These are phyloP conservation scores for Fimicolochytrium jonesii DNA, from an alignment of 192 early-diverging fungal species.

Conservation along the genomic window DNA sequence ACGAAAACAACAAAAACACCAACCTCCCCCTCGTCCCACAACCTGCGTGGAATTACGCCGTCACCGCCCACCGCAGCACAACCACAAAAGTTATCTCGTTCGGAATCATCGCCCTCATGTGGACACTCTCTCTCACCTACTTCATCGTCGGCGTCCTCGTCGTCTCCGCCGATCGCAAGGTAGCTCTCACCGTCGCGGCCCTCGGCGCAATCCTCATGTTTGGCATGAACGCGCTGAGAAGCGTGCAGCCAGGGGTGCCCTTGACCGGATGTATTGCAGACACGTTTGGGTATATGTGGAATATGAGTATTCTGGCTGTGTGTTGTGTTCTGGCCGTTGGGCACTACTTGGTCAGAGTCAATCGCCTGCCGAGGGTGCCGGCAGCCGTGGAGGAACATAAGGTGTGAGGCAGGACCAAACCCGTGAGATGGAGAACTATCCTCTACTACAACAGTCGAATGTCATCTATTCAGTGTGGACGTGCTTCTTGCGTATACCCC, in stretches of 20 bases:
- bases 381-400: no score
- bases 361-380: background rate
- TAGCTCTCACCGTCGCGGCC: background rate
- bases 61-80: background rate
- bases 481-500: no score
- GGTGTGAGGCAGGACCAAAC: no score
- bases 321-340: background rate
- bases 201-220: constrained; percentile 4
- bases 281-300: constrained; percentile 5
- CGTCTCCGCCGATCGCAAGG: background rate
- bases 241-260: background rate
- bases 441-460: no score
- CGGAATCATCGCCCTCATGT: constrained; percentile 6
- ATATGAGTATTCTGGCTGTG: background rate
- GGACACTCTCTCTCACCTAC: background rate
- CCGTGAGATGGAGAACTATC: no score
- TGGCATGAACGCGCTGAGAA: background rate
- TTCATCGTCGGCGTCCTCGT: background rate
- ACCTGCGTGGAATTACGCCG: background rate
- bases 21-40: no score
- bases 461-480: no score
- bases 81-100: background rate
- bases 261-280: background rate
- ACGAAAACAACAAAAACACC: no score
- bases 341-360: background rate